These are phyloP conservation scores for Microcyclosporella mali DNA, from an alignment of 2,329 filamentous ascomycete genomes.

Conservation along the genomic window DNA sequence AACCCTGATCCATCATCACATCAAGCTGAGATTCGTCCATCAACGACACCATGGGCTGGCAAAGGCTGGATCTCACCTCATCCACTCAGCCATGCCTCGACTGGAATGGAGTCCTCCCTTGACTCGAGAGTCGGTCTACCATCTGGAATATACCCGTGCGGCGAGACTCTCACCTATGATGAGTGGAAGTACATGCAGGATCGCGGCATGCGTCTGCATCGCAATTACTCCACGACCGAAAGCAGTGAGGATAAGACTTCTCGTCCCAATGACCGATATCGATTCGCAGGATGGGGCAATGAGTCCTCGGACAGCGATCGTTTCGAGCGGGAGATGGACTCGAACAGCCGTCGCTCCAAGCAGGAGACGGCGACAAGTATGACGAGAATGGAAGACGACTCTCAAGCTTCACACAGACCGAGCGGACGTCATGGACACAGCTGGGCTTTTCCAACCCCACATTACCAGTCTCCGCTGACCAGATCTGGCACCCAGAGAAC, in stretches of 20 bases:
- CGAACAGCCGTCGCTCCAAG: not conserved
- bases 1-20: too few species aligned
- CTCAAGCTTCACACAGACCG: not conserved
- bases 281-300: slow-evolving; percentile 12
- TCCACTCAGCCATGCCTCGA: slow-evolving; percentile 23
- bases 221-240: slow-evolving; percentile 19
- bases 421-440: not conserved
- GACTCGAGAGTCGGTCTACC: slow-evolving; percentile 22
- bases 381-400: not conserved
- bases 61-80: slow-evolving; percentile 32
- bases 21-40: too few species aligned
- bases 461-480: not conserved
- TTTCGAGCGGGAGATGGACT: not conserved
- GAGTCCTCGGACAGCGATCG: not conserved
- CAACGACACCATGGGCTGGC: slow-evolving; percentile 20
- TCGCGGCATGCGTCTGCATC: slow-evolving; percentile 10
- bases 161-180: slow-evolving; percentile 24
- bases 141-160: slow-evolving; percentile 10
- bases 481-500: too few species aligned
- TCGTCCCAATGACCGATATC: slow-evolving; percentile 12
- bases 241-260: slow-evolving; percentile 13
- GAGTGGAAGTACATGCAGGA: slow-evolving; percentile 25
- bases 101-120: slow-evolving; percentile 15
- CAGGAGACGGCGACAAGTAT: not conserved
- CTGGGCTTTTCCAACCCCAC: not conserved